phyloP scores from a whole-genome alignment of 768 basidiomycete genomes.

The Porphyrellus cyaneotinctus region DNA sequence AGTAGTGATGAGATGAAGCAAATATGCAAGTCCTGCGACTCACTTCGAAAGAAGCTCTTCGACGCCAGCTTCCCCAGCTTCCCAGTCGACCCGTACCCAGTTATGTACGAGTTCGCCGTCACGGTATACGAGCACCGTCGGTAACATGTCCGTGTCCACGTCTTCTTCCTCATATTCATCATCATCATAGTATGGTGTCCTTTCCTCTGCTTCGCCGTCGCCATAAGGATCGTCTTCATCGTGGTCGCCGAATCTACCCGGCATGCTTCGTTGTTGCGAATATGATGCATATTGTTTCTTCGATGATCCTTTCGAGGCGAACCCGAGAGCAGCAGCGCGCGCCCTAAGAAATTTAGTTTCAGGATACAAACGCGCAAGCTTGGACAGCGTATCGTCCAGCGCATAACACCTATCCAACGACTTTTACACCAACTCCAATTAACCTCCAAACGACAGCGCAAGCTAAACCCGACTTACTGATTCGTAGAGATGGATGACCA shows the following conservation, averaged over 20 bases:
- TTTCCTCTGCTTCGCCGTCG: slow-evolving; percentile 32
- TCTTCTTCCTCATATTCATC: slow-evolving; percentile 53
- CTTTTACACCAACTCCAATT: slow-evolving; percentile 33
- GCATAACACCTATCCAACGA: slow-evolving; percentile 70
- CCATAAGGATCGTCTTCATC: slow-evolving; percentile 45
- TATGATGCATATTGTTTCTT: slow-evolving; percentile 7
- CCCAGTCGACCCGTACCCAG: slow-evolving; percentile 89
- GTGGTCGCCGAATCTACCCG: slow-evolving; percentile 29
- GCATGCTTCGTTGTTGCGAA: slow-evolving; percentile 15
- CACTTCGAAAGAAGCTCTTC: slow-evolving; percentile 67
- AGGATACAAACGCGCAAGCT: slow-evolving; percentile 64
- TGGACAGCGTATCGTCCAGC: slow-evolving; percentile 64
- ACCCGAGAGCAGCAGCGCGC: slow-evolving; percentile 72
- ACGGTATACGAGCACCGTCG: slow-evolving; percentile 74
- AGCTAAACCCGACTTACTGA: slow-evolving; percentile 44
- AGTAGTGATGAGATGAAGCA: neutral
- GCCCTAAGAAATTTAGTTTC: slow-evolving; percentile 79
- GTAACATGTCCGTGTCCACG: slow-evolving; percentile 76
- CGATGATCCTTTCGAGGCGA: slow-evolving; percentile 43
- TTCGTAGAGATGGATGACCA: slow-evolving; percentile 83
- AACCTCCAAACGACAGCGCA: neutral
- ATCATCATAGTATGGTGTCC: slow-evolving; percentile 33
- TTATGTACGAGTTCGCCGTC: slow-evolving; percentile 81
- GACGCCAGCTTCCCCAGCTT: slow-evolving; percentile 62
- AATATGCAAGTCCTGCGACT: neutral